Conservation (phyloP, 179 eudicot species). For the Beta corolliflora region DNA sequence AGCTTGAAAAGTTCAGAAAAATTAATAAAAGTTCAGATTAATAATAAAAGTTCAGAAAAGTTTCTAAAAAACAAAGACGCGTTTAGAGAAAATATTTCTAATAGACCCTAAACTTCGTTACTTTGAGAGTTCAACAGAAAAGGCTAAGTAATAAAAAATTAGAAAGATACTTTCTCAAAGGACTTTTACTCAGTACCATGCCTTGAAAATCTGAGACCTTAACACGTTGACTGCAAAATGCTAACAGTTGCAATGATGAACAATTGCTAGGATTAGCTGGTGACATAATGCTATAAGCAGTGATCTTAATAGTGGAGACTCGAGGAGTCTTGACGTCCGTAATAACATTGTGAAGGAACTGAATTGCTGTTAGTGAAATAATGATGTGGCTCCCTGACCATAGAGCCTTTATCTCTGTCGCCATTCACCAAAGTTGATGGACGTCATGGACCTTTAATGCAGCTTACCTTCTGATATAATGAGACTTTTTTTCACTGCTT, state of each 20-base stretch:
- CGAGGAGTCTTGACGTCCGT: no score
- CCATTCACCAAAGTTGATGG: neutral
- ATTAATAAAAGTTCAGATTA: no score
- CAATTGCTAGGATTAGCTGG: neutral
- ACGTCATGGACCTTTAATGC: neutral
- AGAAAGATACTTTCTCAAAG: neutral
- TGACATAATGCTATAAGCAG: neutral
- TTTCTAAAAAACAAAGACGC: no score
- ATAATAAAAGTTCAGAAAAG: no score
- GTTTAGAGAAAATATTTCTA: no score
- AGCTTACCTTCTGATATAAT: neutral
- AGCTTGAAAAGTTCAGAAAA: no score
- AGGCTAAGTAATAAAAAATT: neutral
- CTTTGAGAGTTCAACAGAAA: neutral
- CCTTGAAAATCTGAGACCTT: neutral
- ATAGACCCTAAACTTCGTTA: neutral
- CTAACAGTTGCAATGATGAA: neutral
- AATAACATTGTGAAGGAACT: neutral
- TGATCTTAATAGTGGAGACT: neutral
- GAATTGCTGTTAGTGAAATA: neutral
- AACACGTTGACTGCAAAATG: neutral
- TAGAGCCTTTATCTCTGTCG: neutral
- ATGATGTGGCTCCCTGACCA: constrained; percentile 6
- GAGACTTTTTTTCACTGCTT: neutral
- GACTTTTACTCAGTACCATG: no score